A percentile compares a stretch with the other conserved stretches of the same genome.
These are phyloP conservation scores for Singerocomus rubriflavus DNA, from an alignment of 1,284 basidiomycete genomes.

Conservation along the genomic window DNA sequence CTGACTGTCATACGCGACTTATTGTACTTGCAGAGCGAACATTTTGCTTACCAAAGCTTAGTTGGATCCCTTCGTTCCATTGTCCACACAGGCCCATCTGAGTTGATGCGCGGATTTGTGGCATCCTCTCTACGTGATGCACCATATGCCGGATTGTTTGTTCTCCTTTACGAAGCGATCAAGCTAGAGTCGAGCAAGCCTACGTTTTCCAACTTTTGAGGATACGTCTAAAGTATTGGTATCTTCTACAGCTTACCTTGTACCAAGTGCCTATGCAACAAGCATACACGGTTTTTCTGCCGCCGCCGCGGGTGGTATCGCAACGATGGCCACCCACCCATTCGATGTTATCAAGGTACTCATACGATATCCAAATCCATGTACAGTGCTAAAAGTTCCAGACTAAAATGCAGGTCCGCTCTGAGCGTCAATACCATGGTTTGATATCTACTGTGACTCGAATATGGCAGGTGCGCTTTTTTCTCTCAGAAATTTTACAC, in stretches of 20 bases:
- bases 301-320: slow-evolving; percentile 74
- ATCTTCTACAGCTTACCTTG: slow-evolving; percentile 27
- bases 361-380: background rate
- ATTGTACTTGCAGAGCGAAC: slow-evolving; percentile 58
- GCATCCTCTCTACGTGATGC: slow-evolving; percentile 93
- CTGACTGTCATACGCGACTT: background rate
- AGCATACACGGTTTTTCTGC: slow-evolving; percentile 62
- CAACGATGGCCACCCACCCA: slow-evolving; percentile 82
- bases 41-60: slow-evolving; percentile 73
- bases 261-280: slow-evolving; percentile 41
- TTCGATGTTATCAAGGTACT: slow-evolving; percentile 87
- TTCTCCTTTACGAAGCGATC: slow-evolving; percentile 86
- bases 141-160: slow-evolving; percentile 93
- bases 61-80: slow-evolving; percentile 61
- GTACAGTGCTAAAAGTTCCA: slow-evolving; percentile 16
- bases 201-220: background rate
- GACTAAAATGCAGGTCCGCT: slow-evolving; percentile 88
- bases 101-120: slow-evolving; percentile 85
- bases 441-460: slow-evolving; percentile 61
- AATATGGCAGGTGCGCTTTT: slow-evolving; percentile 60
- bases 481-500: background rate
- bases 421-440: slow-evolving; percentile 68
- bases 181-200: slow-evolving; percentile 67
- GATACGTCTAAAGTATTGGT: slow-evolving; percentile 5
- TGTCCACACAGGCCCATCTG: slow-evolving; percentile 70